phyloP scores from a whole-genome alignment of 23 red algal genomes.

The Agarophyton chilense region DNA sequence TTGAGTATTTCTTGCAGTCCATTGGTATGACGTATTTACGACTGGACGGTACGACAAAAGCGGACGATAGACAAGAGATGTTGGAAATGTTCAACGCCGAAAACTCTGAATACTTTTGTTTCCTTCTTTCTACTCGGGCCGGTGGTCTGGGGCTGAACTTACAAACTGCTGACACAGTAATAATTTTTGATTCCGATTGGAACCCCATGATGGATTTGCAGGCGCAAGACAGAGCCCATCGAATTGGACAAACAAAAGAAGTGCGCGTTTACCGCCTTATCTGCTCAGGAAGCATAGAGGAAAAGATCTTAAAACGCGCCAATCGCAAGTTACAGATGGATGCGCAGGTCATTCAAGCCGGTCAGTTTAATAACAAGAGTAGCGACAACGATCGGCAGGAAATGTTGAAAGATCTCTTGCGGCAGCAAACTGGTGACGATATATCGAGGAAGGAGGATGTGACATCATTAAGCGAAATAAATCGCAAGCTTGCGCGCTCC shows the following conservation, averaged over 20 bases:
- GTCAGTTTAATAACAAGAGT: constrained; percentile 95
- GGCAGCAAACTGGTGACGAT: constrained; percentile 72
- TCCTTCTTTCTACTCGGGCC: constrained; percentile 91
- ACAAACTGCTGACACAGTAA: constrained; percentile 92
- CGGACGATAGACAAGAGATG: constrained; percentile 93
- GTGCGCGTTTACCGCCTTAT: constrained; percentile 93
- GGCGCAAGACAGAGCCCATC: constrained; percentile 93
- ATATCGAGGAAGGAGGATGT: constrained; percentile 61
- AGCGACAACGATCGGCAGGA: constrained; percentile 82
- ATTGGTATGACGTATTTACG: constrained; percentile 86
- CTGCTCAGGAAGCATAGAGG: constrained; percentile 83
- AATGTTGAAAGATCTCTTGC: constrained; percentile 90
- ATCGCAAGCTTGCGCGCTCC: constrained; percentile 72
- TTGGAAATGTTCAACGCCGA: constrained; percentile 90
- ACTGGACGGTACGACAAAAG: constrained; percentile 96
- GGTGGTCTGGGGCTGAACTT: constrained; percentile 96
- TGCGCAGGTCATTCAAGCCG: constrained; percentile 96
- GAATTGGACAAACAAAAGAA: constrained; percentile 95
- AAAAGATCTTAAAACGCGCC: constrained; percentile 91
- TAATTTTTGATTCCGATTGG: constrained; percentile 98
- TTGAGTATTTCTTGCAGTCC: constrained; percentile 77
- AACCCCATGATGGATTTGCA: constrained; percentile 97
- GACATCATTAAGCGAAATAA: constrained; percentile 74
- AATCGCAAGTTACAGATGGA: constrained; percentile 93
- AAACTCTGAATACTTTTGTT: constrained; percentile 82